phyloP scores from a whole-genome alignment of 164 flowering plant genomes.

The Chimonanthus praecox region DNA sequence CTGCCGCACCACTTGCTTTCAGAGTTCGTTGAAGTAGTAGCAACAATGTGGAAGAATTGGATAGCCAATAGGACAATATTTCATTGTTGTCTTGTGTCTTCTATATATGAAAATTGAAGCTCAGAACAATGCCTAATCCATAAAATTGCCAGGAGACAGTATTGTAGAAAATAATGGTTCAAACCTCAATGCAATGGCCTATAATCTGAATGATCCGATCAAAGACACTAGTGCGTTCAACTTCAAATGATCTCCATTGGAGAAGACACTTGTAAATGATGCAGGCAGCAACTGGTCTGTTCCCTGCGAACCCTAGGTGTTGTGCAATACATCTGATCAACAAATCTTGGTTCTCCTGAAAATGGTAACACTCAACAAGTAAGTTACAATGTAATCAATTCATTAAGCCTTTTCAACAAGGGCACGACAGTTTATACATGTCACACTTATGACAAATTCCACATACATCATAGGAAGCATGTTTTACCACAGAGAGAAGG shows the following conservation, averaged over 20 bases:
- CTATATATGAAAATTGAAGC: neutral
- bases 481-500: neutral
- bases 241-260: constrained; percentile 99
- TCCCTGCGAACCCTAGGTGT: constrained; percentile 78
- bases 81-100: constrained; percentile 92
- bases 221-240: constrained; percentile 94
- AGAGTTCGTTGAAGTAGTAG: constrained; percentile 88
- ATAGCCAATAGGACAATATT: constrained; percentile 87
- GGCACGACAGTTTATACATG: neutral
- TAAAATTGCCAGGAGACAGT: neutral
- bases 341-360: constrained; percentile 22
- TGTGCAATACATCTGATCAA: constrained; percentile 57
- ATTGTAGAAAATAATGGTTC: constrained; percentile 3
- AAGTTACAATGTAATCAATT: neutral
- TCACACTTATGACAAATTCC: neutral
- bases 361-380: neutral
- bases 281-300: constrained; percentile 94
- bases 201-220: constrained; percentile 93
- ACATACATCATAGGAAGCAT: neutral
- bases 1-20: constrained; percentile 94
- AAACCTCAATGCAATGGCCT: constrained; percentile 94
- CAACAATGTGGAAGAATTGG: constrained; percentile 87
- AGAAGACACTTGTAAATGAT: constrained; percentile 92
- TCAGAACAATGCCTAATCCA: neutral
- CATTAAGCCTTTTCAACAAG: neutral